These are phyloP conservation scores for Gryganskiella cystojenkinii DNA, from an alignment of 192 early-diverging fungal genomes.

Conservation along the genomic window DNA sequence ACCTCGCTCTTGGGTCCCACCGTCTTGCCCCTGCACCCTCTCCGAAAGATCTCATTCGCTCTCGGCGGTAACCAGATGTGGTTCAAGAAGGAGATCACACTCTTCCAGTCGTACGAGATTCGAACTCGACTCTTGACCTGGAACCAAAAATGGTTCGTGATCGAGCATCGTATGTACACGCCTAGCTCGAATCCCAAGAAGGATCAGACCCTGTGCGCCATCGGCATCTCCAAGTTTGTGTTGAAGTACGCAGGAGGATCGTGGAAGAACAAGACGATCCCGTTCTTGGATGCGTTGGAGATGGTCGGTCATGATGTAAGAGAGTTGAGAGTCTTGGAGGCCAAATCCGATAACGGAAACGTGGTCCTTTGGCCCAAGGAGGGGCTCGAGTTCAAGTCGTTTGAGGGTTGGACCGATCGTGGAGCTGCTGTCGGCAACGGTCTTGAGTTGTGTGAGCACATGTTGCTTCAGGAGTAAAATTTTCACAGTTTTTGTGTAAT, in stretches of 20 bases:
- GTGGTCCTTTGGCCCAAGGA: slow-evolving; percentile 29
- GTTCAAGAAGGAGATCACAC: slow-evolving; percentile 54
- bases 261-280: slow-evolving; percentile 23
- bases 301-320: slow-evolving; percentile 18
- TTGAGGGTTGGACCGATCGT: slow-evolving; percentile 16
- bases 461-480: slow-evolving; percentile 15
- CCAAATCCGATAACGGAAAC: slow-evolving; percentile 18
- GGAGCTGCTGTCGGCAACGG: slow-evolving; percentile 20
- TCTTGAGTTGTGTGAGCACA: slow-evolving; percentile 15
- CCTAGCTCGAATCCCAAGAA: background rate
- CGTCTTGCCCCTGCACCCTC: slow-evolving; percentile 14
- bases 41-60: slow-evolving; percentile 19
- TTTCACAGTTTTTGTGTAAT: too few species aligned
- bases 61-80: slow-evolving; percentile 52
- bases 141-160: slow-evolving; percentile 55
- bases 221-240: slow-evolving; percentile 28
- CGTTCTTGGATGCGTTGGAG: slow-evolving; percentile 21
- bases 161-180: slow-evolving; percentile 48
- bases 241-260: slow-evolving; percentile 14
- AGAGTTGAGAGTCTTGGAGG: slow-evolving; percentile 4
- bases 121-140: slow-evolving; percentile 52
- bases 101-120: slow-evolving; percentile 52
- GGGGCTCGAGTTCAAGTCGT: slow-evolving; percentile 6
- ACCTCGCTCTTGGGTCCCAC: slow-evolving; percentile 17
- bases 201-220: slow-evolving; percentile 4